A percentile compares a stretch with the other conserved stretches of the same genome.
phyloP scores from a whole-genome alignment of 129 eudicot genomes.

The Arctium lappa region DNA sequence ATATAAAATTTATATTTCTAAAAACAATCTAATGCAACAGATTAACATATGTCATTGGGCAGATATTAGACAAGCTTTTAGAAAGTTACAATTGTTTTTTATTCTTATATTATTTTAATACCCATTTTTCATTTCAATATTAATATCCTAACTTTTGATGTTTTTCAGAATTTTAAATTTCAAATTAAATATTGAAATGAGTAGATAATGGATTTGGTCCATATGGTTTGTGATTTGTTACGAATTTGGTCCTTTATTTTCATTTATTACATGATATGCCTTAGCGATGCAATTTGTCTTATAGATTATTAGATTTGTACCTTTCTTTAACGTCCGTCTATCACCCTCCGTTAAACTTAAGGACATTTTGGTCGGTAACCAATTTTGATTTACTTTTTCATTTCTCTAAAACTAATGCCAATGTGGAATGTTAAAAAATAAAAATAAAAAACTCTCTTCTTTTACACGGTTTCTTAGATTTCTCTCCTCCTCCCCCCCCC shows the following conservation, averaged over 20 bases:
- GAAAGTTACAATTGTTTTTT: neutral
- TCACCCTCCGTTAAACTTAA: neutral
- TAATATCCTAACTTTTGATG: neutral
- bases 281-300: neutral
- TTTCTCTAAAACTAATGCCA: neutral
- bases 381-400: neutral
- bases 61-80: neutral
- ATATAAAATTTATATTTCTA: neutral
- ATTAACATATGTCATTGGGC: neutral
- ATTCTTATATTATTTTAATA: conserved; percentile 8
- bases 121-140: neutral
- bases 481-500: too few relatives aligned
- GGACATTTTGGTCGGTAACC: neutral
- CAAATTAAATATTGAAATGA: neutral
- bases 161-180: neutral
- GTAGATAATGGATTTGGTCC: neutral
- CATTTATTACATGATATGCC: neutral
- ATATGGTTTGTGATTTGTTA: neutral
- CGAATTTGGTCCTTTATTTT: neutral
- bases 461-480: too few relatives aligned
- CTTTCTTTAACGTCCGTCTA: neutral
- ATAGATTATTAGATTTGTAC: neutral
- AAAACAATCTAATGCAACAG: neutral
- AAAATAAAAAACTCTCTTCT: too few relatives aligned
- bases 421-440: neutral